phyloP scores from a whole-genome alignment of 2,329 filamentous ascomycete species.

The Microcera coccophila region DNA sequence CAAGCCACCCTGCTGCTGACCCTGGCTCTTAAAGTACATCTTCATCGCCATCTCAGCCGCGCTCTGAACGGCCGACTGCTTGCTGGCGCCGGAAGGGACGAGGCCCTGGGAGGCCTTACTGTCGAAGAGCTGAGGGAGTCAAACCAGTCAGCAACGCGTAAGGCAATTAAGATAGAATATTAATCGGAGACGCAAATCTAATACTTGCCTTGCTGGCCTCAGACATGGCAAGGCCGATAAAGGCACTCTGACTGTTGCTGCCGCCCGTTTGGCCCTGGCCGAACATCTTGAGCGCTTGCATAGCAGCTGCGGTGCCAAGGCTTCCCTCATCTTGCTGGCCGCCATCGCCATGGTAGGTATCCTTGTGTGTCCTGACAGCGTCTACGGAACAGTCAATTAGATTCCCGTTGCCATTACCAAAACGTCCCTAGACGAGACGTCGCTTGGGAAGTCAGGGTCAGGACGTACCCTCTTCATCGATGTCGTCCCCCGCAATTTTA shows the following conservation, averaged over 20 bases:
- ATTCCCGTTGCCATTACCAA: background rate
- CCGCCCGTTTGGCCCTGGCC: constrained; percentile 49
- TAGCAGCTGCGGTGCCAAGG: constrained; percentile 70
- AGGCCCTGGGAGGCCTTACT: constrained; percentile 53
- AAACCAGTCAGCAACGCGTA: background rate
- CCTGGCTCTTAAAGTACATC: constrained; percentile 82
- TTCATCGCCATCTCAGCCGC: constrained; percentile 85
- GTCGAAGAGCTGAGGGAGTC: constrained; percentile 51
- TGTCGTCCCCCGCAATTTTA: constrained; percentile 45
- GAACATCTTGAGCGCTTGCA: constrained; percentile 81
- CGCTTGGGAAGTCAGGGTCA: too few relatives aligned
- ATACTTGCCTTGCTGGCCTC: constrained; percentile 72
- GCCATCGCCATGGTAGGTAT: constrained; percentile 58
- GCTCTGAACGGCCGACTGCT: constrained; percentile 73
- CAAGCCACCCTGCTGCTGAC: constrained; percentile 41
- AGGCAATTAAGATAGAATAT: background rate
- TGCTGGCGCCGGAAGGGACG: constrained; percentile 58
- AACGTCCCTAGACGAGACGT: too few relatives aligned
- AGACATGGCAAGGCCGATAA: constrained; percentile 81
- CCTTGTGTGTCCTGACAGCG: constrained; percentile 70
- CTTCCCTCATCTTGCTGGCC: constrained; percentile 44
- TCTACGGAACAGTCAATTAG: constrained; percentile 38
- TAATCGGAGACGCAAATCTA: background rate
- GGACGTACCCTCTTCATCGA: constrained; percentile 46
- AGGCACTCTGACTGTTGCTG: constrained; percentile 66